Base-by-base conservation (phyloP, 108 stramenopile genomes). In the Cyclotella baltica region DNA sequence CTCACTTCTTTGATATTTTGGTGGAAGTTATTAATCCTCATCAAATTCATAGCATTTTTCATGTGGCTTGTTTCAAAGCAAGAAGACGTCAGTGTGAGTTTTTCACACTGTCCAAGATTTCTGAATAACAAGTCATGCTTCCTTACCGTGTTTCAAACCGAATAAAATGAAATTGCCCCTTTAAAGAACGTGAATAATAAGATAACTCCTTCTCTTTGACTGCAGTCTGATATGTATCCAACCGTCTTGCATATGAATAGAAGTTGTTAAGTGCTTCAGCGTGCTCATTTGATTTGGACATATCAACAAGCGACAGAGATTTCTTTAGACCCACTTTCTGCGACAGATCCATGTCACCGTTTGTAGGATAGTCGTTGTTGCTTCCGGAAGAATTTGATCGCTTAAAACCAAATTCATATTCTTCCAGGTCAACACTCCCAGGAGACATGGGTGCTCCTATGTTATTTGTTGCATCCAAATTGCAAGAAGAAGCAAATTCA, bases 91-190 rank as follows among this genome's bases (percentile, higher is more conserved):
- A n/a, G 0, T 62, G 9, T 10, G 10, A 61, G 30, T 30, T 1
- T 34, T 16, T 27, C 22, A 25, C 27, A n/a, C n/a, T n/a, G n/a
- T 57, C 22, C 25, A 29, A 1, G 3, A 57, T 18, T 22, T 28
- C 22, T 28, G 13, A 13, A 57, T 28, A 1, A 15, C 3, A 25
- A 22, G 27, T 28, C 27, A 22, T 53, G 22, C 16, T n/a, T 53
- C 9, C 62, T 64, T 28, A 65, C 64, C 64, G 91, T 15, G 98
- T 98, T 84, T 99, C 98, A 75, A 98, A 99, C 27, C 86, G 95
- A 40, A 99, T 85, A 71, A 99, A 99, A 74, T 99, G 98, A 23
- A 99, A 88, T 43, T 85, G 88, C 4, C 98, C 99, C 27, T 95
- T 96, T 8, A 99, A 85, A 40, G 85, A 87, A 53, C 92, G 82